phyloP scores from a whole-genome alignment of 2,329 filamentous ascomycete genomes.

The Blastomyces percursus region DNA sequence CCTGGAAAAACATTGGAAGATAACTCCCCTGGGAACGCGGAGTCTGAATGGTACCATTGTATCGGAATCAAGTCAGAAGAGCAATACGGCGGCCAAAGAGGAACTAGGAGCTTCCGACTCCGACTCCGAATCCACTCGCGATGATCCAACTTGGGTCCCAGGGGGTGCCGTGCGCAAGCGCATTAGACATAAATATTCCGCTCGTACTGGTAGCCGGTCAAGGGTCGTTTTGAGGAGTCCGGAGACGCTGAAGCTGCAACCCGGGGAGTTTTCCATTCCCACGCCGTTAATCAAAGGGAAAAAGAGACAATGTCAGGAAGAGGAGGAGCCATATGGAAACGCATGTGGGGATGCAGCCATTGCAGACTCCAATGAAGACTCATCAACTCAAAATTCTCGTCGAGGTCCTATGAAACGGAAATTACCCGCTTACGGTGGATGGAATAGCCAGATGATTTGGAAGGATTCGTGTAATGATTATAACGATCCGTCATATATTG shows the following conservation, averaged over 20 bases:
- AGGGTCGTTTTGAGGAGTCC: conserved; percentile 25
- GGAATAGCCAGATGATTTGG: conserved; percentile 17
- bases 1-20: conserved; percentile 32
- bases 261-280: conserved; percentile 33
- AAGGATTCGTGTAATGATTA: conserved; percentile 24
- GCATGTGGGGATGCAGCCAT: neutral
- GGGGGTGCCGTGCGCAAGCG: conserved; percentile 20
- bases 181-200: conserved; percentile 30
- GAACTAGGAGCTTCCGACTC: conserved; percentile 18
- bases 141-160: conserved; percentile 33
- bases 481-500: conserved; percentile 18
- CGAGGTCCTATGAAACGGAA: conserved; percentile 10
- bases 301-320: conserved; percentile 17
- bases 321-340: conserved; percentile 15
- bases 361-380: neutral
- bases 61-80: conserved; percentile 2
- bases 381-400: neutral
- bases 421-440: conserved; percentile 4
- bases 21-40: conserved; percentile 16
- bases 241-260: conserved; percentile 25
- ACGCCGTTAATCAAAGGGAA: conserved; percentile 34
- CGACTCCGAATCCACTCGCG: conserved; percentile 27
- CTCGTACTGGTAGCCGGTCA: conserved; percentile 19
- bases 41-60: conserved; percentile 14
- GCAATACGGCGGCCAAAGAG: conserved; percentile 9